Evolutionary conservation across 208 protist species (phyloP), one percentile per base, ranked within the genome.

Genomic region (Acanthamoeba sp.): DNA sequence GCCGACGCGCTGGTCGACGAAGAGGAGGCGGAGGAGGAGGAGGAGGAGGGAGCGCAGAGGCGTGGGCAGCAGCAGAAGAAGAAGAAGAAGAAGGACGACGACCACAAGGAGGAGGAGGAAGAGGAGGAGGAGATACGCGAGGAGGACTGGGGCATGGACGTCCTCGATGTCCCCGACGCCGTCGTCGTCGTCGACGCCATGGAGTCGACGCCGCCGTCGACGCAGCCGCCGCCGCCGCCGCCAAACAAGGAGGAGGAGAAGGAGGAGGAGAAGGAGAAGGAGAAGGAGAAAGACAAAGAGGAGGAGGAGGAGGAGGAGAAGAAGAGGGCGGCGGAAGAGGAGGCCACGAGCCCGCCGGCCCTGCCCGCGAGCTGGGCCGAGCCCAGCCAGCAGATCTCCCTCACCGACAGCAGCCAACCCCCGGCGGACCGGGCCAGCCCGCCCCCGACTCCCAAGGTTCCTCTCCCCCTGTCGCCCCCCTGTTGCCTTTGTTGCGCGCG

Each of bases 61-160:
- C n/a, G n/a, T n/a, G n/a, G n/a, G n/a, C n/a, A 52, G 48, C 14
- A 52, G 45, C 1, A 1, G 45, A 50, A 1, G 48, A 71, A 34
- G 62, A n/a, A 12, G 48, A 52, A 18, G 48, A 52, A 52, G 48
- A 18, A 52, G 0, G 4, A 52, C 1, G 48, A 5, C 1, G 48
- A 14, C 45, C 45, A 78, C 1, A 22, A 45, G 5, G 66, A 34
- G 2, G 66, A 78, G 0, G 29, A 20, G 6, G 66, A 78, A 40
- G 66, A 40, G 10, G 66, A 78, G 66, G 7, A n/a, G 34, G 66
- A 78, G 36, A 16, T 78, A 16, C 66, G 66, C 29, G 66, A 78
- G 36, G 66, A 78, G 66, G 66, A 78, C 36, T 78, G 66, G 66
- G 66, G 66, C 16, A 32, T 78, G 66, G 27, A 45, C 18, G 57